phyloP scores from a whole-genome alignment of 2,329 filamentous ascomycete species.

The Scytalidium lignicola region DNA sequence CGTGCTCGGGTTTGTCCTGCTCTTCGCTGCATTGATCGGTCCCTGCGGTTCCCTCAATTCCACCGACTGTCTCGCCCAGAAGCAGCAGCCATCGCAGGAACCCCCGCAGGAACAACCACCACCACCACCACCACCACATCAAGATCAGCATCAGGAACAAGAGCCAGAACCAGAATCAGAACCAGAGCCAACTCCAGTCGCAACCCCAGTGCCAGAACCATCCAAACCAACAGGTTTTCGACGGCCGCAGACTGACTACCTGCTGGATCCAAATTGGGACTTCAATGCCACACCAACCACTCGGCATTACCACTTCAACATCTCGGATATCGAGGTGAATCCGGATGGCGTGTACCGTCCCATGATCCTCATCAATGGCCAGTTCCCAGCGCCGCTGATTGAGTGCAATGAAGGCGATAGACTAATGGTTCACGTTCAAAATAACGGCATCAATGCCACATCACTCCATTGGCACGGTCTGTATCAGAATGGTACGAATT shows the following conservation, averaged over 20 bases:
- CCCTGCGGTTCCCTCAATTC: neutral
- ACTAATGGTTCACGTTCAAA: slow-evolving; percentile 60
- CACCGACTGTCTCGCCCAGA: neutral
- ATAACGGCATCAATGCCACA: slow-evolving; percentile 32
- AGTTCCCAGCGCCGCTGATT: slow-evolving; percentile 62
- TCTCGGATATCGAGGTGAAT: slow-evolving; percentile 48
- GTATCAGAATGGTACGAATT: slow-evolving; percentile 66
- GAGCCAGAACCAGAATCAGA: neutral
- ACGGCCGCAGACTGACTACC: neutral
- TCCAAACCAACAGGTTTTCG: neutral
- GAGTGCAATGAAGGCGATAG: slow-evolving; percentile 59
- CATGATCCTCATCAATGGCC: slow-evolving; percentile 60
- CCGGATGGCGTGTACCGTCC: slow-evolving; percentile 50
- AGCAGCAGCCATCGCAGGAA: neutral
- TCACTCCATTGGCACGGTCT: slow-evolving; percentile 73
- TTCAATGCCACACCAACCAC: slow-evolving; percentile 39
- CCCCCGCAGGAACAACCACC: too few species aligned
- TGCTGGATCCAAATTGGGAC: slow-evolving; percentile 41
- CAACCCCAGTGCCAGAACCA: neutral
- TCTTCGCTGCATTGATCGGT: neutral
- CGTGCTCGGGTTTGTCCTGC: neutral
- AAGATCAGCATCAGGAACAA: neutral
- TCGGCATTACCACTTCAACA: slow-evolving; percentile 53
- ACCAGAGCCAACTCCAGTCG: neutral
- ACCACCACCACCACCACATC: neutral